Evolutionary conservation across 1,284 basidiomycete genomes (phyloP), one percentile per base, ranked within the genome.

Genomic region (Malassezia dermatis): DNA sequence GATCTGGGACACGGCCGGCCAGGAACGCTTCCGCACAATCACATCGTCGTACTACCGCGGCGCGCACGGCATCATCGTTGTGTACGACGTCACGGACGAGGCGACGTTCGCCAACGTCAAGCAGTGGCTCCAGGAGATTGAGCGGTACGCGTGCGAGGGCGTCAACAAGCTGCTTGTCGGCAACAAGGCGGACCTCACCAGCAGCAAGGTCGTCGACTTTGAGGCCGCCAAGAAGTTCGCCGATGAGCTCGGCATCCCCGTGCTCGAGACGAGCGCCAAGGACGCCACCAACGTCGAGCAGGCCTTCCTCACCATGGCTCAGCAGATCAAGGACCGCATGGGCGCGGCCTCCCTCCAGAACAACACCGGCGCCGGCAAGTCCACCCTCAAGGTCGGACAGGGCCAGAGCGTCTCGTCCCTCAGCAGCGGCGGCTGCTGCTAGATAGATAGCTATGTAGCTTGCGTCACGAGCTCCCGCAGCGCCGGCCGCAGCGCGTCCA

Each of bases 161-260:
- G 93, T 98, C 59, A 95, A 95, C 83, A 95, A 95, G 80, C 78
- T 98, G 46, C 82, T 98, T 49, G 89, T 98, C 56, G 93, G 93
- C 62, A 98, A 96, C 82, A 98, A 98, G 81, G 89, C 86, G 48
- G 93, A 98, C 79, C 80, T 96, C 75, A 89, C 89, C 39, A 85
- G 84, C 80, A 98, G 98, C 85, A 98, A 96, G 81, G 91, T 94
- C 49, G 93, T 99, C 63, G 94, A 96, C 76, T 95, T 96, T 77
- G 86, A 84, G 59, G 86, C 86, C 44, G 94, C 94, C 55, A 98
- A 98, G 84, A 90, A 65, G 54, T 71, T 73, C 50, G 71, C 71
- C 47, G 71, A 73, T 39, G 66, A 71, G 57, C 69, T 73, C 47
- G 63, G 68, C 58, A 75, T 77, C 32, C 69, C 72, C 21, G 75